Conservation (phyloP, 2,329 filamentous ascomycete species). For the Fusarium chaquense region DNA sequence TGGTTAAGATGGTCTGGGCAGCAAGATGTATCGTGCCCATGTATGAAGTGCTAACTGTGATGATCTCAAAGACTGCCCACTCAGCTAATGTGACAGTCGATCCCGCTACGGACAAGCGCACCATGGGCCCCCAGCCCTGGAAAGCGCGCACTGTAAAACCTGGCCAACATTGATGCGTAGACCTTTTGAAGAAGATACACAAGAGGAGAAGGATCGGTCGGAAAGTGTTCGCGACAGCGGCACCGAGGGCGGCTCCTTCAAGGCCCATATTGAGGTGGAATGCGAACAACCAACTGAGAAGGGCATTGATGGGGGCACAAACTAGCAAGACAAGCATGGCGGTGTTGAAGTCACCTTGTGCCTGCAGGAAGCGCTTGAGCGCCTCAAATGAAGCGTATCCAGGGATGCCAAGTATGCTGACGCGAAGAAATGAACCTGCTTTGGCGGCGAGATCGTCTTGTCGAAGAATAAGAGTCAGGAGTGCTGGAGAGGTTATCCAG, state of each 20-base stretch:
- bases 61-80: slow-evolving; percentile 58
- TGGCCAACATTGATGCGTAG: slow-evolving; percentile 51
- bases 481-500: slow-evolving; percentile 62
- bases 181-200: slow-evolving; percentile 58
- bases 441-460: slow-evolving; percentile 61
- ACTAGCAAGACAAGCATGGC: slow-evolving; percentile 61
- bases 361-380: slow-evolving; percentile 66
- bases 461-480: slow-evolving; percentile 60
- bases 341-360: slow-evolving; percentile 65
- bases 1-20: slow-evolving; percentile 57
- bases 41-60: slow-evolving; percentile 60
- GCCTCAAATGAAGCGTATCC: slow-evolving; percentile 67
- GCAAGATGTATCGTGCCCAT: slow-evolving; percentile 58
- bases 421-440: slow-evolving; percentile 62
- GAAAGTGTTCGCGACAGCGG: slow-evolving; percentile 62
- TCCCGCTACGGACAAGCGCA: slow-evolving; percentile 55
- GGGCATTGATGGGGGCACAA: slow-evolving; percentile 61
- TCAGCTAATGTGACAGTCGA: slow-evolving; percentile 57
- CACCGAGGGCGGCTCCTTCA: slow-evolving; percentile 63
- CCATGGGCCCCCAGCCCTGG: slow-evolving; percentile 56
- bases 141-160: slow-evolving; percentile 54
- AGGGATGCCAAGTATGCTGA: slow-evolving; percentile 63
- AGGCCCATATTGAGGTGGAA: slow-evolving; percentile 59
- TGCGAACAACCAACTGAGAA: slow-evolving; percentile 63
- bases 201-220: slow-evolving; percentile 60